Conservation (phyloP, 768 basidiomycete species). For the Phylloporus sp. region DNA sequence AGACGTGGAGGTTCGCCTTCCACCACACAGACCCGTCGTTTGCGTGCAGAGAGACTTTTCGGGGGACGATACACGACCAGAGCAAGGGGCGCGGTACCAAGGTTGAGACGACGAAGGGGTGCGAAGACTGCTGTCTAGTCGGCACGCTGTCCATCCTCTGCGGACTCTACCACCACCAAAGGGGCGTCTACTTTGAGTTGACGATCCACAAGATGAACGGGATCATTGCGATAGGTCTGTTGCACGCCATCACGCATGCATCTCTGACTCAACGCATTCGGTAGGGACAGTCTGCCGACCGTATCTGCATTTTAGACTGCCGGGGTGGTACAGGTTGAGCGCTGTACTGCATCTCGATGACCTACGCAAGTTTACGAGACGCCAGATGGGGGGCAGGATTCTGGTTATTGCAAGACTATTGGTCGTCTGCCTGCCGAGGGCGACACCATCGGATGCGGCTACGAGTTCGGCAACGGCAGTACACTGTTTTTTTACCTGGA, state of each 20-base stretch:
- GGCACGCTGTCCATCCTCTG: constrained; percentile 59
- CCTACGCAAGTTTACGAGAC: constrained; percentile 68
- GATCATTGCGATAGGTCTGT: too few species aligned
- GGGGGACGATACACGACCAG: constrained; percentile 39
- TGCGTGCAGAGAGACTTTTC: constrained; percentile 31
- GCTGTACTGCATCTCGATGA: constrained; percentile 68
- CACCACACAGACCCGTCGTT: constrained; percentile 9
- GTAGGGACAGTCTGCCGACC: too few species aligned
- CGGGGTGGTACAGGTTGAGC: constrained; percentile 69
- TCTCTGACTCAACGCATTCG: background rate
- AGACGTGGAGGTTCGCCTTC: constrained; percentile 55
- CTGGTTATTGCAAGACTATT: too few species aligned
- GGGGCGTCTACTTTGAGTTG: constrained; percentile 65
- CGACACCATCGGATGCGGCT: constrained; percentile 62
- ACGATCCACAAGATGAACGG: too few species aligned
- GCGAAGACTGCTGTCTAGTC: constrained; percentile 50
- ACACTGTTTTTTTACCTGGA: constrained; percentile 63
- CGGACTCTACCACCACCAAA: constrained; percentile 55
- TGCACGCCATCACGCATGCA: background rate
- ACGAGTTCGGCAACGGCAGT: constrained; percentile 46
- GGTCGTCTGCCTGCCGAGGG: constrained; percentile 35
- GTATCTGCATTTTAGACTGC: constrained; percentile 60
- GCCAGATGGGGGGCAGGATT: too few species aligned
- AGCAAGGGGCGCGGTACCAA: constrained; percentile 30
- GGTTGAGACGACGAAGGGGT: too few species aligned